Conservation (phyloP, 768 basidiomycete genomes). For the Rhizopogon vinicolor region DNA sequence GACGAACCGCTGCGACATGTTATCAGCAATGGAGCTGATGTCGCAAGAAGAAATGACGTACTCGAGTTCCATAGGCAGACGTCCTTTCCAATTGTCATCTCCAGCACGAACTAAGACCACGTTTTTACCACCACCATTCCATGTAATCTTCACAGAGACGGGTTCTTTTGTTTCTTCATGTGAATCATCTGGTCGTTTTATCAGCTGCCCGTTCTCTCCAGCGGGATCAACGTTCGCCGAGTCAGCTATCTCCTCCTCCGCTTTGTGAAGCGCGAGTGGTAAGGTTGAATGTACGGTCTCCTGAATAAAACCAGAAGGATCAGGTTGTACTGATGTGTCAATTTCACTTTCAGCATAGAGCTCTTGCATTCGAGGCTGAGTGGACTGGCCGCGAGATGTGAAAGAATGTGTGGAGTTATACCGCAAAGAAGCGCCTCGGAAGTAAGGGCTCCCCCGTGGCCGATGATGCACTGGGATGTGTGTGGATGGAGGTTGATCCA, state of each 20-base stretch:
- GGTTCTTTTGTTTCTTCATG: slow-evolving; percentile 25
- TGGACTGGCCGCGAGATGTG: slow-evolving; percentile 27
- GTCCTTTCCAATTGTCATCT: slow-evolving; percentile 73
- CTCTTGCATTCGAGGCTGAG: slow-evolving; percentile 41
- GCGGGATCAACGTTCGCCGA: slow-evolving; percentile 8
- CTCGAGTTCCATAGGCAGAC: slow-evolving; percentile 62
- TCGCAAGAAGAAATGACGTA: slow-evolving; percentile 29
- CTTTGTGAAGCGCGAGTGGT: slow-evolving; percentile 45
- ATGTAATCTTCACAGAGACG: slow-evolving; percentile 49
- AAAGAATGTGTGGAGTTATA: slow-evolving; percentile 40
- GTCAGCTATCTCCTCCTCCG: slow-evolving; percentile 21
- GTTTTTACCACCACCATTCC: slow-evolving; percentile 59
- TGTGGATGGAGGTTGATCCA: slow-evolving; percentile 40
- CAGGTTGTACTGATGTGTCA: slow-evolving; percentile 23
- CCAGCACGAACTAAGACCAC: slow-evolving; percentile 71
- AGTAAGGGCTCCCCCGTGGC: slow-evolving; percentile 28
- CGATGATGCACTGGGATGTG: slow-evolving; percentile 35
- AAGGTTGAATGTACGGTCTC: slow-evolving; percentile 64
- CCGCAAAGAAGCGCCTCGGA: slow-evolving; percentile 30
- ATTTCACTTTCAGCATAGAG: slow-evolving; percentile 35
- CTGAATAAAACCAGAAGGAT: slow-evolving; percentile 38
- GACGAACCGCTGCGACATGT: slow-evolving; percentile 20
- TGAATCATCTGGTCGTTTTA: slow-evolving; percentile 11
- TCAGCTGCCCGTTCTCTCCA: slow-evolving; percentile 16
- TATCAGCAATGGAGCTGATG: slow-evolving; percentile 12